These are phyloP conservation scores for Erysimum pusillum DNA, from an alignment of 441 rosid genomes.

Conservation along the genomic window DNA sequence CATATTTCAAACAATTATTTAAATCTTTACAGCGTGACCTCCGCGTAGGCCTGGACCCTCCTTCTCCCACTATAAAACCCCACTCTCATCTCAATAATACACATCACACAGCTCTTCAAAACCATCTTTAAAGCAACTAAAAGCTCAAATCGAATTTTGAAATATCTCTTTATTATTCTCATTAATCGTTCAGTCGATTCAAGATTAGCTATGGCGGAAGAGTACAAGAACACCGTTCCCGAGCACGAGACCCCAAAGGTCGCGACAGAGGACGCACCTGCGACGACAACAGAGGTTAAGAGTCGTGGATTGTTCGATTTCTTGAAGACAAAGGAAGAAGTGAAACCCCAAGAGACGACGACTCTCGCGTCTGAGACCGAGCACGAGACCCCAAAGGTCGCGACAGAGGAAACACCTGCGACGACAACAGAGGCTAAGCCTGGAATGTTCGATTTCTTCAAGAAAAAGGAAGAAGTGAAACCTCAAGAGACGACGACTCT, in stretches of 20 bases:
- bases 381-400: constrained; percentile 47
- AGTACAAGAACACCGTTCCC: constrained; percentile 21
- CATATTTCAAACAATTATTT: neutral
- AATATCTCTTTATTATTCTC: neutral
- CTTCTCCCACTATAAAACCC: constrained; percentile 41
- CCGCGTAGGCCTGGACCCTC: constrained; percentile 46
- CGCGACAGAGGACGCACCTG: constrained; percentile 17
- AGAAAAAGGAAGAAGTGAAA: constrained; percentile 59
- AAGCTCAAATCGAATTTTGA: constrained; percentile 3
- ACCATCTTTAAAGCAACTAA: neutral
- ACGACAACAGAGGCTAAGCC: constrained; percentile 54
- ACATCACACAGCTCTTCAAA: constrained; percentile 26
- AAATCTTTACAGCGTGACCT: constrained; percentile 39
- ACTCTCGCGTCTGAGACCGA: constrained; percentile 54
- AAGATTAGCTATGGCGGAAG: constrained; percentile 23
- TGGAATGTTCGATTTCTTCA: constrained; percentile 69
- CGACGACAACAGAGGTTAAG: constrained; percentile 49
- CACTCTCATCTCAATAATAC: constrained; percentile 33
- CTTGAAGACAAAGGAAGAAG: constrained; percentile 64
- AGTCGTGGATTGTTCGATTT: constrained; percentile 76
- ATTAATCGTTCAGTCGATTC: neutral
- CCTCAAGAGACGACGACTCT: constrained; percentile 53
- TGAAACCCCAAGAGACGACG: constrained; percentile 54
- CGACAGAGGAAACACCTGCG: neutral
- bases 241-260: constrained; percentile 31